Conservation (phyloP, 345 rosid species). For the Carallia pectinifolia region DNA sequence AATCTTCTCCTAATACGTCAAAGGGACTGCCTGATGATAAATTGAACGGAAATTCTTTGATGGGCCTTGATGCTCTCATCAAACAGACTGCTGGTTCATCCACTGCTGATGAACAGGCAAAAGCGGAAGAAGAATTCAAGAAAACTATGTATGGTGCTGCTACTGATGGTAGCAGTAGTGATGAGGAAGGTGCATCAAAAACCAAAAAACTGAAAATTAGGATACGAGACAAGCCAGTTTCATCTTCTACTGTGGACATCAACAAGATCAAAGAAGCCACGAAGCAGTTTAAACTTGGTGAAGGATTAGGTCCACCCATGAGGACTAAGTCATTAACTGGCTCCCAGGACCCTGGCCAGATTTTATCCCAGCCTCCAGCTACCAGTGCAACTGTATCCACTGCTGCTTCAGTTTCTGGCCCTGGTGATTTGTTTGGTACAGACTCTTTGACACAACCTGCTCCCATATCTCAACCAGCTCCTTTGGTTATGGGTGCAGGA, state of each 20-base stretch:
- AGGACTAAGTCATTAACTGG: constrained; percentile 63
- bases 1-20: constrained; percentile 44
- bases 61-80: constrained; percentile 79
- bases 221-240: constrained; percentile 77
- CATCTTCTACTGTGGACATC: constrained; percentile 77
- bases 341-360: constrained; percentile 65
- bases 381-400: constrained; percentile 27
- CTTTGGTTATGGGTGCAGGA: constrained; percentile 42
- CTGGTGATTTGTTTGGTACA: constrained; percentile 69
- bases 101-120: constrained; percentile 80
- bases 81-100: constrained; percentile 39
- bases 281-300: constrained; percentile 78
- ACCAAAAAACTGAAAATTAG: constrained; percentile 75
- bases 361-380: constrained; percentile 45
- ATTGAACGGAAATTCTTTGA: constrained; percentile 51
- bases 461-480: constrained; percentile 50
- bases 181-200: constrained; percentile 77
- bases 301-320: constrained; percentile 68
- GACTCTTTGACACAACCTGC: constrained; percentile 52
- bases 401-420: constrained; percentile 48
- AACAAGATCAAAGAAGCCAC: constrained; percentile 96
- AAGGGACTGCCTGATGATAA: constrained; percentile 47
- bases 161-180: constrained; percentile 92
- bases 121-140: constrained; percentile 98
- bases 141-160: constrained; percentile 78